Percentiles rank a stretch among this genome's conserved stretches.
Evolutionary conservation across 164 flowering plant genomes (phyloP).

Genomic region (Vitis riparia): DNA sequence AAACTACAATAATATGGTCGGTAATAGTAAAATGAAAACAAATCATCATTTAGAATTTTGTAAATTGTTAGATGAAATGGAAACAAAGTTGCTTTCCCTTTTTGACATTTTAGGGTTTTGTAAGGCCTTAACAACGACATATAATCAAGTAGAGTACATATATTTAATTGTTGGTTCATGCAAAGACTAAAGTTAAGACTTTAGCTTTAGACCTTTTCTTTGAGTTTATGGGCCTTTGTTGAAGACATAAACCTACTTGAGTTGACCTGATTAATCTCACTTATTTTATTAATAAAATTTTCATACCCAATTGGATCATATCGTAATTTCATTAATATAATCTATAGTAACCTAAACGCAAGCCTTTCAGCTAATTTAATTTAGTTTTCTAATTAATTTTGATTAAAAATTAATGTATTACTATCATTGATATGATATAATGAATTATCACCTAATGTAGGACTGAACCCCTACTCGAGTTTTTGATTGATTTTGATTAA

Average conservation of each 20-base stretch:
- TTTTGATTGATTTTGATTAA: too few relatives aligned
- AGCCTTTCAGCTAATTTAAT: too few relatives aligned
- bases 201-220: too few relatives aligned
- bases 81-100: not conserved
- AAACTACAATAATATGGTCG: not conserved
- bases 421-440: too few relatives aligned
- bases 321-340: not conserved
- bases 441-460: too few relatives aligned
- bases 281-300: not conserved
- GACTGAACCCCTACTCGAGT: too few relatives aligned
- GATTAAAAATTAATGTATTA: too few relatives aligned
- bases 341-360: not conserved
- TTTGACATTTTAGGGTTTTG: conserved; percentile 4
- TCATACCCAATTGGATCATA: not conserved
- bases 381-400: too few relatives aligned
- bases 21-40: not conserved
- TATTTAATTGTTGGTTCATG: too few relatives aligned
- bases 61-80: not conserved
- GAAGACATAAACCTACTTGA: conserved; percentile 1
- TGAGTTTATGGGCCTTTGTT: conserved; percentile 5
- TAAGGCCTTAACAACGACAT: too few relatives aligned
- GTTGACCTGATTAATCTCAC: not conserved
- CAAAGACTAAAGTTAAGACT: too few relatives aligned
- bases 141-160: too few relatives aligned
- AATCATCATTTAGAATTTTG: not conserved